A percentile compares a stretch with the other conserved stretches of the same genome.
Conservation (phyloP, 257 asterid species). For the Capsicum baccatum region DNA sequence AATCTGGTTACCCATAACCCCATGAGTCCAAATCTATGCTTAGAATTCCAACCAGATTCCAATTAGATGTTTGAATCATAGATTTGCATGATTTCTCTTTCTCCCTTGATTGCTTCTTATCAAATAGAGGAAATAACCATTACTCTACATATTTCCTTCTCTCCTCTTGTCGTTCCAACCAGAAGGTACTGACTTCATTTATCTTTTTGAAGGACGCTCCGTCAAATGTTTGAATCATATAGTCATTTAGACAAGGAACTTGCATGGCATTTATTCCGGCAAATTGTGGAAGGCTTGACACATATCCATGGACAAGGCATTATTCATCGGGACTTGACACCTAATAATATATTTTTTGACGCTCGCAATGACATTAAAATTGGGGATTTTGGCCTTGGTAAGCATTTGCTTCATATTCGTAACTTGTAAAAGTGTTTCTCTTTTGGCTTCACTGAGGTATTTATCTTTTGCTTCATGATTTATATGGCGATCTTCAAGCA, state of each 20-base stretch:
- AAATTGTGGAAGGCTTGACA: constrained; percentile 94
- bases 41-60: not conserved
- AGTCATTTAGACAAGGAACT: constrained; percentile 84
- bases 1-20: not conserved
- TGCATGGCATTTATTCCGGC: constrained; percentile 95
- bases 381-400: constrained; percentile 99
- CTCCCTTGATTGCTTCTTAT: constrained; percentile 11
- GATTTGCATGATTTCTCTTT: constrained; percentile 5
- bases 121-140: not conserved
- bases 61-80: not conserved
- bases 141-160: not conserved
- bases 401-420: constrained; percentile 40
- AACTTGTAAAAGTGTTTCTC: constrained; percentile 3
- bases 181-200: constrained; percentile 32
- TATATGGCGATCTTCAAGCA: not conserved
- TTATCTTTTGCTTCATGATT: constrained; percentile 20
- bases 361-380: constrained; percentile 97
- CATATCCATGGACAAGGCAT: constrained; percentile 98
- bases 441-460: not conserved
- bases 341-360: constrained; percentile 90
- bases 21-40: not conserved
- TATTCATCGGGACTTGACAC: constrained; percentile 97
- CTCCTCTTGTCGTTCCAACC: not conserved
- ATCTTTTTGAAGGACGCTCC: constrained; percentile 75
- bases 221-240: constrained; percentile 88